These are phyloP conservation scores for Stenogyne calaminthoides DNA, from an alignment of 305 asterid species.

Conservation along the genomic window DNA sequence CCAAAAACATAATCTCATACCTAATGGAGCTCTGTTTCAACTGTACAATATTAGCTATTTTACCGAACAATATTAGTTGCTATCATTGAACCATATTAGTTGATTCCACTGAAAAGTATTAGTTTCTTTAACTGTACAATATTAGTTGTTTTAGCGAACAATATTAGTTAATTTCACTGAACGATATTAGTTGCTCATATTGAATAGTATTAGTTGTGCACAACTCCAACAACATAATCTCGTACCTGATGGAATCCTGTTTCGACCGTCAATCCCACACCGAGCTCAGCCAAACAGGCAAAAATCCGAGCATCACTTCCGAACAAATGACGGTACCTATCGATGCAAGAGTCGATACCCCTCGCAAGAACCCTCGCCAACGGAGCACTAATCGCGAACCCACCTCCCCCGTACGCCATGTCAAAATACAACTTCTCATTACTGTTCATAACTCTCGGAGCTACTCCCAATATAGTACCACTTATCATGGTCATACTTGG, in stretches of 20 bases:
- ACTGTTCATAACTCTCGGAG: constrained; percentile 78
- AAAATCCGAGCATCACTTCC: constrained; percentile 88
- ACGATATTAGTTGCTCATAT: too few species aligned
- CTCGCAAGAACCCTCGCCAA: constrained; percentile 62
- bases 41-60: too few species aligned
- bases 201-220: too few species aligned
- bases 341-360: constrained; percentile 66
- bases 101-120: too few species aligned
- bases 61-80: too few species aligned
- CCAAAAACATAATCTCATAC: too few species aligned
- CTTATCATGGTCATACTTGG: constrained; percentile 57
- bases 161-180: too few species aligned
- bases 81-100: too few species aligned
- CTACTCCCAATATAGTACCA: constrained; percentile 66
- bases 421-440: constrained; percentile 61
- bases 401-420: constrained; percentile 90
- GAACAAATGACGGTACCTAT: constrained; percentile 70
- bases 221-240: neutral
- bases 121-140: too few species aligned
- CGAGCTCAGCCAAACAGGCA: constrained; percentile 78
- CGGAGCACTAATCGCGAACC: constrained; percentile 74
- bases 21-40: too few species aligned
- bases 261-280: constrained; percentile 66
- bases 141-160: too few species aligned
- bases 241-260: constrained; percentile 85